Base-by-base conservation (phyloP, 148 eudicot species). In the Chenopodium suecicum region DNA sequence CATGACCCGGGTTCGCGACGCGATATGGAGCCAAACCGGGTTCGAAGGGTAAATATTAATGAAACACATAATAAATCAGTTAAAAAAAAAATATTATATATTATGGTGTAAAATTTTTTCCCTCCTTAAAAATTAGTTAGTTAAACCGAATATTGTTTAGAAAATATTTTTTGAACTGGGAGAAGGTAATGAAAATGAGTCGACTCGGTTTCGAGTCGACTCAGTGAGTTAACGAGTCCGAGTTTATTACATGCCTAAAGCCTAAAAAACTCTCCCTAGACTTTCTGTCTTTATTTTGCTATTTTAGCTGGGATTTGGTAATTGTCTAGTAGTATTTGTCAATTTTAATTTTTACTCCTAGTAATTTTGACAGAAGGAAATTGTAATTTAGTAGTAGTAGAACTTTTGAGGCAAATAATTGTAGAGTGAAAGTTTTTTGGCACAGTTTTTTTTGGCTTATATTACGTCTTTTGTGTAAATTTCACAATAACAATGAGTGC, bases 1-100 rank as follows among this genome's bases (percentile, higher is more conserved):
- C 78, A 44, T 94, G 97, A 93, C 95, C 75, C 95, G 98, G 64
- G 94, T 94, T 70, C 84, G 98, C 22, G 98, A 94, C 50, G 95
- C 95, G 1, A 95, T 94, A 20, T 94, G 98, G 98, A 94, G 95
- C 46, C 98, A 89, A 70, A 94, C 98, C 79, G 98, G 98, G 34
- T 94, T 94, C 74, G 90, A 92, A 77, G 99, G 99, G 52, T 96
- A 84, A 91, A 56, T 78, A 44, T 68, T 65, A 44, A 9, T 10
- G 29, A 29, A 29, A 69, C 16, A 46, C 63, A 5, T 58, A 10
- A n/a, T 63, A 25, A 0, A 14, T 4, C 8, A n/a, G 13, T 8
- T 25, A 0, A 47, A 48, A 48, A 22, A 34, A 50, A 9, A 9
- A 9, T 0, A 50, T 50, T 2, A 50, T 50, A 31, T 41, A 41